Evolutionary conservation across 352 stramenopile genomes (phyloP).

Genomic region (Globisporangium solare): DNA sequence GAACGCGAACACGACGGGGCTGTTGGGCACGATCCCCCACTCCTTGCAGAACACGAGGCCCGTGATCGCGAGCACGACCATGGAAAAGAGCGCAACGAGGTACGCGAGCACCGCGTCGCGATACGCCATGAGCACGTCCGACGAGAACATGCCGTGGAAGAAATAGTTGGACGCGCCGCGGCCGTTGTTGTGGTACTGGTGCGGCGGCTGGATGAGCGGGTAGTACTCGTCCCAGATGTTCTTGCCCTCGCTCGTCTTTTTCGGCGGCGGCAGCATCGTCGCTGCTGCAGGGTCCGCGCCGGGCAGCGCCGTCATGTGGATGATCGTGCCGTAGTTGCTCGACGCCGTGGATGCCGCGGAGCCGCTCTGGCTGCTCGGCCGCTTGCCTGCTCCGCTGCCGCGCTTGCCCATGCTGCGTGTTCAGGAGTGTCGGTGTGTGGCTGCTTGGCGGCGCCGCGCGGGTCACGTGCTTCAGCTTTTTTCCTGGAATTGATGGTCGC

Average conservation of each 20-base stretch:
- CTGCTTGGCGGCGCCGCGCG: background rate
- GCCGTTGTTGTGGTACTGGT: slow-evolving; percentile 78
- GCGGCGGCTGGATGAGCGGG: slow-evolving; percentile 76
- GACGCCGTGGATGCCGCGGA: slow-evolving; percentile 10
- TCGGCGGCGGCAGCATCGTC: slow-evolving; percentile 5
- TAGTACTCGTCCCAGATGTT: slow-evolving; percentile 89
- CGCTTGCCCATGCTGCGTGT: slow-evolving; percentile 30
- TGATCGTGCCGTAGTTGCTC: slow-evolving; percentile 36
- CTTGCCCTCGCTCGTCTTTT: slow-evolving; percentile 21
- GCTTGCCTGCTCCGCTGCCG: slow-evolving; percentile 25
- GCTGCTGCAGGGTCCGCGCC: no score
- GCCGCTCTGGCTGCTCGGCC: slow-evolving; percentile 20
- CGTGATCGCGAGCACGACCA: slow-evolving; percentile 77
- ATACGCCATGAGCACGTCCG: slow-evolving; percentile 82
- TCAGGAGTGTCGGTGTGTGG: background rate
- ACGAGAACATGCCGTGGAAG: slow-evolving; percentile 86
- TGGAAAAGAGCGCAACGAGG: slow-evolving; percentile 70
- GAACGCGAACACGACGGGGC: slow-evolving; percentile 47
- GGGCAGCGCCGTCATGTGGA: slow-evolving; percentile 22
- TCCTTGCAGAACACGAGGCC: slow-evolving; percentile 83
- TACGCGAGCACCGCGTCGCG: slow-evolving; percentile 78
- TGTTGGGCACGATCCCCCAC: slow-evolving; percentile 54
- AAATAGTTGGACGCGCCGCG: slow-evolving; percentile 79
- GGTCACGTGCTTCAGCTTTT: slow-evolving; percentile 1
- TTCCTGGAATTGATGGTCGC: slow-evolving; percentile 1